phyloP scores from a whole-genome alignment of 2,329 filamentous ascomycete species.

The Aspergillus vadensis region DNA sequence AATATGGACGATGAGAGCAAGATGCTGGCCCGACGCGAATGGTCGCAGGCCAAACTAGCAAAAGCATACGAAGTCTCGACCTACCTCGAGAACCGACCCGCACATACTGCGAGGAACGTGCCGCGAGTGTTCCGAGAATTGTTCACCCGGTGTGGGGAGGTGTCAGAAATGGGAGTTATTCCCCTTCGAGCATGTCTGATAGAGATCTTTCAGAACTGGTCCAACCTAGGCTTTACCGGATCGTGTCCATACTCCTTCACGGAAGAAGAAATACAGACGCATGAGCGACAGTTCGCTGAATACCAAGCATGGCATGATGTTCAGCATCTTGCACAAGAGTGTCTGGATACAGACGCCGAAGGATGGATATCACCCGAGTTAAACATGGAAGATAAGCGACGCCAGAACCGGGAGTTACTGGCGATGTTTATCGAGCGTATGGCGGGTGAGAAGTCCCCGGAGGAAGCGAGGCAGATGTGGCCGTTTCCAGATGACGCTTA shows the following conservation, averaged over 20 bases:
- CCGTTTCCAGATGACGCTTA: constrained; percentile 16
- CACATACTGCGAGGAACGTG: constrained; percentile 26
- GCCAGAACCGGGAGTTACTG: constrained; percentile 30
- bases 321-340: constrained; percentile 29
- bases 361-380: constrained; percentile 38
- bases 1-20: constrained; percentile 9
- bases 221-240: constrained; percentile 25
- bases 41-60: constrained; percentile 20
- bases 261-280: constrained; percentile 29
- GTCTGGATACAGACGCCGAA: constrained; percentile 37
- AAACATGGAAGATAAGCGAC: constrained; percentile 28
- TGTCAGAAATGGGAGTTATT: constrained; percentile 29
- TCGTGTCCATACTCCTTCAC: constrained; percentile 33
- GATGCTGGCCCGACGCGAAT: constrained; percentile 19
- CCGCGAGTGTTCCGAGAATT: constrained; percentile 36
- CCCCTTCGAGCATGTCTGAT: constrained; percentile 39
- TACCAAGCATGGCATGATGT: constrained; percentile 33
- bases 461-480: constrained; percentile 25
- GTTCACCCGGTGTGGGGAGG: constrained; percentile 35
- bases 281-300: constrained; percentile 33
- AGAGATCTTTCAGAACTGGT: constrained; percentile 33
- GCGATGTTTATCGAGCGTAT: constrained; percentile 22
- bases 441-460: constrained; percentile 19
- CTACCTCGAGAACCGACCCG: constrained; percentile 25
- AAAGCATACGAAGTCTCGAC: constrained; percentile 36